Conservation (phyloP, 2,329 filamentous ascomycete species). For the Neofusicoccum parvum region DNA sequence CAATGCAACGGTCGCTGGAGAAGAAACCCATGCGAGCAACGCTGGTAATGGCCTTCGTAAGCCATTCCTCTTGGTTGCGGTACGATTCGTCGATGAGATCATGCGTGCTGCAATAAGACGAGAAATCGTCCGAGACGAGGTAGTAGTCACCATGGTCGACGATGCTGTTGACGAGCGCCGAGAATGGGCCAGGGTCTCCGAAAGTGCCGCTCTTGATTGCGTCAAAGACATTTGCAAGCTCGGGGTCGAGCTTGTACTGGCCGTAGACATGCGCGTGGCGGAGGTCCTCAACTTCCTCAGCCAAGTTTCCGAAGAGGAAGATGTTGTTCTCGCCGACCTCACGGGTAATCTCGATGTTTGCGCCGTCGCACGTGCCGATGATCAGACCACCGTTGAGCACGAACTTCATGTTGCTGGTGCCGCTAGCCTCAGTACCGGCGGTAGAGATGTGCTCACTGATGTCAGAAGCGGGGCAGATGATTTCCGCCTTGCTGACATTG, state of each 20-base stretch:
- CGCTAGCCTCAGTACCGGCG: conserved; percentile 84
- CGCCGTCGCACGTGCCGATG: conserved; percentile 96
- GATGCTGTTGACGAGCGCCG: conserved; percentile 81
- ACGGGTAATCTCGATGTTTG: conserved; percentile 97
- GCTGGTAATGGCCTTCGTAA: conserved; percentile 83
- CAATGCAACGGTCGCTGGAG: conserved; percentile 90
- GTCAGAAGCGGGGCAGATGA: conserved; percentile 91
- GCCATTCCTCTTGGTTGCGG: conserved; percentile 88
- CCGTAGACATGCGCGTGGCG: conserved; percentile 88
- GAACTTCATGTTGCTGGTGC: conserved; percentile 99
- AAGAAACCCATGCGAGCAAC: conserved; percentile 98
- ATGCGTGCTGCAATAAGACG: conserved; percentile 91
- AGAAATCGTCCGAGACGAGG: conserved; percentile 95
- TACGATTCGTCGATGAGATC: conserved; percentile 89
- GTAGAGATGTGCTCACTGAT: conserved; percentile 99
- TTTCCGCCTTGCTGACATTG: conserved; percentile 99
- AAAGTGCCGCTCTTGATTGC: conserved; percentile 80
- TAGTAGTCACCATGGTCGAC: conserved; percentile 96
- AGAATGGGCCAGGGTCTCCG: conserved; percentile 76
- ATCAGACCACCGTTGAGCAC: conserved; percentile 96
- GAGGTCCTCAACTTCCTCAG: conserved; percentile 95
- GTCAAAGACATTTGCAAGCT: conserved; percentile 79
- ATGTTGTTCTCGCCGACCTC: conserved; percentile 97
- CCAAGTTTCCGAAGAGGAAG: conserved; percentile 94
- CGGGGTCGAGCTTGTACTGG: conserved; percentile 73